Evolutionary conservation across 2,329 filamentous ascomycete species (phyloP).

Genomic region (Colletotrichum tanaceti): DNA sequence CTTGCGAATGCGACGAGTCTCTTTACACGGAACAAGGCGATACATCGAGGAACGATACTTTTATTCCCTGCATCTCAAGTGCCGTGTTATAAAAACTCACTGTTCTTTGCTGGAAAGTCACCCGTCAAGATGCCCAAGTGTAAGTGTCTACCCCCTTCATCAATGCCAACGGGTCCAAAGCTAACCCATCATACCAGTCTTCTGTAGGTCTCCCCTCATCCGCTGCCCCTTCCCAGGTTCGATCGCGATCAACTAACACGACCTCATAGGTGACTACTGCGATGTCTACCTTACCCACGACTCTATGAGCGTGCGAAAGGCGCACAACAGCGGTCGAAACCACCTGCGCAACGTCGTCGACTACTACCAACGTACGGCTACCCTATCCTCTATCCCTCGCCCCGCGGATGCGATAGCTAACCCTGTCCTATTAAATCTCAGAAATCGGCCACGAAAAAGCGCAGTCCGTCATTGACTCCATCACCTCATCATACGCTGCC

Average conservation of each 20-base stretch:
- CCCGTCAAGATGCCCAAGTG: slow-evolving; percentile 83
- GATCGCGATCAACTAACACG: slow-evolving; percentile 47
- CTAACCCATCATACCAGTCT: slow-evolving; percentile 65
- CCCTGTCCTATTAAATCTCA: slow-evolving; percentile 51
- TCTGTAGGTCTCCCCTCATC: slow-evolving; percentile 57
- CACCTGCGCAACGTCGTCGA: slow-evolving; percentile 97
- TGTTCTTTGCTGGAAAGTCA: background rate
- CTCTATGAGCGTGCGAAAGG: slow-evolving; percentile 99
- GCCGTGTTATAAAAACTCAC: background rate
- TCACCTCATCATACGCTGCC: slow-evolving; percentile 93
- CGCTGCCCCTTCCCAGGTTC: background rate
- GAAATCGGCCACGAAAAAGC: slow-evolving; percentile 99
- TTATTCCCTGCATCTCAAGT: slow-evolving; percentile 11
- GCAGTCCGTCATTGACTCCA: slow-evolving; percentile 97
- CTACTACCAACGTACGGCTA: slow-evolving; percentile 89
- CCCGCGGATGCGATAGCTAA: slow-evolving; percentile 29
- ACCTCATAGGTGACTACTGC: slow-evolving; percentile 84
- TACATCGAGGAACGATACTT: slow-evolving; percentile 18
- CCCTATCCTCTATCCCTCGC: slow-evolving; percentile 33
- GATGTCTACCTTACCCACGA: slow-evolving; percentile 99
- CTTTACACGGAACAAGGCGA: background rate
- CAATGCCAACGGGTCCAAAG: slow-evolving; percentile 15
- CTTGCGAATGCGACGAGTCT: slow-evolving; percentile 27
- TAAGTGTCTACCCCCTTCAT: slow-evolving; percentile 61
- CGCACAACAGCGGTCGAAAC: slow-evolving; percentile 96